Percentiles rank a stretch among this genome's conserved stretches.
Evolutionary conservation across 306 rosid genomes (phyloP).

Genomic region (Pyrus betulifolia): DNA sequence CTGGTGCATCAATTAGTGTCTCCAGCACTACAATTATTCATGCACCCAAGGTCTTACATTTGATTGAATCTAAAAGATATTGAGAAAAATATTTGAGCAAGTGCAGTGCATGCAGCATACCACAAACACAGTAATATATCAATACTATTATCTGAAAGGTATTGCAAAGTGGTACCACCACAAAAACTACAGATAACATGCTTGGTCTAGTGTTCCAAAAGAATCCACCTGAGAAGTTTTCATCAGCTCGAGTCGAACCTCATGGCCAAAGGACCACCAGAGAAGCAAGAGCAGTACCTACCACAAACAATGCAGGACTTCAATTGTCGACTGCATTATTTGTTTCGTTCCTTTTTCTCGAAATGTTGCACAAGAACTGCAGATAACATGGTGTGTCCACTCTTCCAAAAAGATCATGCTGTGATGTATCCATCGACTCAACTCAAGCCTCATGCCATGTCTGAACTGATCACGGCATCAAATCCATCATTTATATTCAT

Average conservation of each 20-base stretch:
- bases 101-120: not conserved
- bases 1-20: not conserved
- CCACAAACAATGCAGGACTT: not conserved
- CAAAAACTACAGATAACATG: not conserved
- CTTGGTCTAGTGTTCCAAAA: not conserved
- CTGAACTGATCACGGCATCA: not conserved
- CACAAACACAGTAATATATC: not conserved
- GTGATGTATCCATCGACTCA: not conserved
- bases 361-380: not conserved
- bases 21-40: not conserved
- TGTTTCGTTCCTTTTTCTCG: no score
- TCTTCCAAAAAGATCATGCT: not conserved
- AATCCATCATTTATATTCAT: not conserved
- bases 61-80: not conserved
- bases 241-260: not conserved
- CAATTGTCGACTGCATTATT: not conserved
- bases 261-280: not conserved
- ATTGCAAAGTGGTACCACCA: not conserved
- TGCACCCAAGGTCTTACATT: no score
- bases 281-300: not conserved
- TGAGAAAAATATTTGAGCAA: not conserved
- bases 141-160: not conserved
- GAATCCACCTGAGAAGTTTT: not conserved
- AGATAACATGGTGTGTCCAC: not conserved
- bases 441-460: not conserved